Conservation (phyloP, 1,284 basidiomycete genomes). For the Papiliotrema nemorosa region DNA sequence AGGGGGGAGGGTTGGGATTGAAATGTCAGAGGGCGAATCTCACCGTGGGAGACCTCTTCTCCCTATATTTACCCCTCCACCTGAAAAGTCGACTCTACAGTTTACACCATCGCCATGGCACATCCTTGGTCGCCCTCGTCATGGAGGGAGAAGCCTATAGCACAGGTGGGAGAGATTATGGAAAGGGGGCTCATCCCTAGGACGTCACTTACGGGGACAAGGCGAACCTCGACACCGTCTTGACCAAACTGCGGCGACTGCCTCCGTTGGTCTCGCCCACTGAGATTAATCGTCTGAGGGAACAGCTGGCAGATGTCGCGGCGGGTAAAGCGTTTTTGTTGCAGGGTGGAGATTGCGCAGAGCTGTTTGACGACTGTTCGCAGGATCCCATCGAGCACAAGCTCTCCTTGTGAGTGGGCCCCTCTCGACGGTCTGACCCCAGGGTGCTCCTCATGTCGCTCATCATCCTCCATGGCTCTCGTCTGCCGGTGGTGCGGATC, state of each 20-base stretch:
- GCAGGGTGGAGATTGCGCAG: constrained; percentile 96
- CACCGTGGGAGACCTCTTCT: no score
- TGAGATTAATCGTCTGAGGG: constrained; percentile 84
- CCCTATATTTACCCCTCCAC: no score
- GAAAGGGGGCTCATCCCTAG: constrained; percentile 16
- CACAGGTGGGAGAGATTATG: constrained; percentile 54
- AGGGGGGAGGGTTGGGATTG: no score
- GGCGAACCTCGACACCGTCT: constrained; percentile 57
- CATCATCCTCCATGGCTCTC: constrained; percentile 88
- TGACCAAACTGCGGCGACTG: constrained; percentile 67
- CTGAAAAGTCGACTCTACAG: no score
- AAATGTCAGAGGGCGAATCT: no score
- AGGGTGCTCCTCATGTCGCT: constrained; percentile 87
- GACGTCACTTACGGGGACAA: constrained; percentile 50
- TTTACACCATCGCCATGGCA: no score
- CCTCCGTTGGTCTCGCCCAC: constrained; percentile 85
- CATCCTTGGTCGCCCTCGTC: constrained; percentile 58
- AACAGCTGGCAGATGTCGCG: constrained; percentile 75
- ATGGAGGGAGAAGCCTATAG: constrained; percentile 64
- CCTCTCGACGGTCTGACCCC: neutral
- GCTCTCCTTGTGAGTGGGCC: constrained; percentile 63
- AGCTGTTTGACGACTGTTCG: constrained; percentile 87
- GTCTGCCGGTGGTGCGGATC: constrained; percentile 85
- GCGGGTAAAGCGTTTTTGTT: constrained; percentile 87
- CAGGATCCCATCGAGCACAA: constrained; percentile 91